Conservation (phyloP, 2,329 filamentous ascomycete species). For the Claviceps arundinis region DNA sequence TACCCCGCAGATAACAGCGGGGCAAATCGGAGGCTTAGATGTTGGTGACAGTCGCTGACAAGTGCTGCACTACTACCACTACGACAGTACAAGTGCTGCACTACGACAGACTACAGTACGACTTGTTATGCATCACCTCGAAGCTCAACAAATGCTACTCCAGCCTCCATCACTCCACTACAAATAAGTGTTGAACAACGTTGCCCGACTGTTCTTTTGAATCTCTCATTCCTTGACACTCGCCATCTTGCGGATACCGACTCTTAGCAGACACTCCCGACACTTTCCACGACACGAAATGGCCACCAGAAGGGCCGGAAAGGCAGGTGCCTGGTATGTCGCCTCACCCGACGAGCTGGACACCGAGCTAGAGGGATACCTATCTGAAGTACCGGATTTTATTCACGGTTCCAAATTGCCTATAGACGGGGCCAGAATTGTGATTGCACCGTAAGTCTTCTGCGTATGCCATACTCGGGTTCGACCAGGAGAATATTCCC, state of each 20-base stretch:
- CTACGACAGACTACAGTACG: too few species aligned
- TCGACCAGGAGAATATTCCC: neutral
- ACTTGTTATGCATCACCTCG: too few species aligned
- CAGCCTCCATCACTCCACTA: too few species aligned
- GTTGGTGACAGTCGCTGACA: neutral
- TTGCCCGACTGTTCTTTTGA: neutral
- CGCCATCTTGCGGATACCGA: neutral
- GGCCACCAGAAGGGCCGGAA: constrained; percentile 23
- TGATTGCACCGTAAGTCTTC: constrained; percentile 80
- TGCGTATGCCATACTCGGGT: neutral
- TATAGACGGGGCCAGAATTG: constrained; percentile 59
- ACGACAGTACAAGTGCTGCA: too few species aligned
- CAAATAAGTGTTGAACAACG: too few species aligned
- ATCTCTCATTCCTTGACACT: neutral
- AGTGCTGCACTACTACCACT: neutral
- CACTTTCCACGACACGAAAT: neutral
- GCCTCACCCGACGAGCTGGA: constrained; percentile 45
- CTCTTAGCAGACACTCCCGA: too few species aligned
- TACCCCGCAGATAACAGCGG: neutral
- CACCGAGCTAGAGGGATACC: constrained; percentile 58
- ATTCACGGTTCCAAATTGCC: constrained; percentile 51
- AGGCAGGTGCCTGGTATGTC: constrained; percentile 84
- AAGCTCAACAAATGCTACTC: too few species aligned
- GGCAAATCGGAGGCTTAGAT: neutral
- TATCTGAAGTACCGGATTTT: constrained; percentile 55